Evolutionary conservation across 257 asterid genomes (phyloP), one percentile per base, ranked within the genome.

Genomic region (Eucommia ulmoides): DNA sequence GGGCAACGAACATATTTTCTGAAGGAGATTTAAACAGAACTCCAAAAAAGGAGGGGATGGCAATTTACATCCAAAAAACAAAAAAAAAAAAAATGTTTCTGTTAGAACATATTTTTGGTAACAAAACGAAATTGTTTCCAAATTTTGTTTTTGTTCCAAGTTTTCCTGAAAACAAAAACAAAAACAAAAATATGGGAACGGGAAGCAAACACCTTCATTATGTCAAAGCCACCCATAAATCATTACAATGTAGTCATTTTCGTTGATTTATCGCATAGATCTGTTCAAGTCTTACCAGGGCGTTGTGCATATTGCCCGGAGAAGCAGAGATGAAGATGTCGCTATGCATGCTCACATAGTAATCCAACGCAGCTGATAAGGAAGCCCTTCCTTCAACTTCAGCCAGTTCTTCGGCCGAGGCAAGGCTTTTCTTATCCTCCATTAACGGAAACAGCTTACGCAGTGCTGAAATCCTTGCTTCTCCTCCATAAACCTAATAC

Each of bases 241-340:
- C 11, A 35, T 2, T 35, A 2, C 3, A 18, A 35, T 35, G 2
- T 2, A 35, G 16, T 10, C 11, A 3, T 35, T 35, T 4, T 35
- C 11, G 16, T 10, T 18, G 11, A 35, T 15, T 2, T 4, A 35
- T 23, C 15, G 24, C 18, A 21, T 29, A 58, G n/a, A n/a, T n/a
- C n/a, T n/a, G n/a, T 35, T 20, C 10, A 42, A 16, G 23, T 41
- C 61, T 60, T 70, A 70, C 76, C 68, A 70, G 56, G 26, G 69
- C 76, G 46, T 70, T 70, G 57, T 70, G 76, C 76, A 70, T 70
- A 10, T 70, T 70, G 42, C 76, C 76, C 11, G 72, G 76, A 20
- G 76, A 70, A 50, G 76, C 76, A 60, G 76, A 70, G 23, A 70
- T 24, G 35, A 70, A 70, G 23, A 70, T 54, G 22, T 70, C 69